A percentile compares a stretch with the other conserved stretches of the same genome.
phyloP scores from a whole-genome alignment of 148 eudicot genomes.

The Salicornia ramosissima region DNA sequence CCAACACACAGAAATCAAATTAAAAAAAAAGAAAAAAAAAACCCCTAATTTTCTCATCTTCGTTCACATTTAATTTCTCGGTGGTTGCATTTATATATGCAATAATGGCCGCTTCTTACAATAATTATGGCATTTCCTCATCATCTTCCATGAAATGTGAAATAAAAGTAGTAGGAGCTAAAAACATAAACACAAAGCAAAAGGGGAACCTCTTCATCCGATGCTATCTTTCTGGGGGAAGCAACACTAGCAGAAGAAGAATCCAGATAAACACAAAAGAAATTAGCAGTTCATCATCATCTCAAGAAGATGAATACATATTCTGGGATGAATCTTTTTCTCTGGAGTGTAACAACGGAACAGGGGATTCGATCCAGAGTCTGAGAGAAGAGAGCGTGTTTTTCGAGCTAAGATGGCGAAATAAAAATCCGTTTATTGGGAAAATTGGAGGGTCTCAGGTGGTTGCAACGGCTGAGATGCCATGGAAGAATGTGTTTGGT shows the following conservation, averaged over 20 bases:
- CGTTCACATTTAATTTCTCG: too few species aligned
- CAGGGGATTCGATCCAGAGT: constrained; percentile 30
- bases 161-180: constrained; percentile 41
- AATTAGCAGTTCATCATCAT: constrained; percentile 29
- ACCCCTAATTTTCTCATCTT: too few species aligned
- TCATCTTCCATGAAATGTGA: constrained; percentile 36
- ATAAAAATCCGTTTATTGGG: constrained; percentile 25
- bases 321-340: constrained; percentile 46
- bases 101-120: too few species aligned
- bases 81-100: too few species aligned
- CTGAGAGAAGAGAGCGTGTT: constrained; percentile 28
- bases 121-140: neutral
- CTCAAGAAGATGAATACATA: constrained; percentile 24
- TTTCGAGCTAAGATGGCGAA: constrained; percentile 43
- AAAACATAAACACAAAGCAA: constrained; percentile 28
- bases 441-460: constrained; percentile 26
- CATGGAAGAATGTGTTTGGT: constrained; percentile 43
- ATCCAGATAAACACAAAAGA: constrained; percentile 40
- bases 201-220: constrained; percentile 37
- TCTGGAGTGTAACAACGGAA: constrained; percentile 39
- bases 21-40: too few species aligned
- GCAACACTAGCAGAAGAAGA: constrained; percentile 33
- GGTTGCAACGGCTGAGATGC: constrained; percentile 43
- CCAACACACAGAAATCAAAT: too few species aligned
- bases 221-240: constrained; percentile 43